Evolutionary conservation across 169 alveolate species (phyloP).

Genomic region (Plasmodium ovale): DNA sequence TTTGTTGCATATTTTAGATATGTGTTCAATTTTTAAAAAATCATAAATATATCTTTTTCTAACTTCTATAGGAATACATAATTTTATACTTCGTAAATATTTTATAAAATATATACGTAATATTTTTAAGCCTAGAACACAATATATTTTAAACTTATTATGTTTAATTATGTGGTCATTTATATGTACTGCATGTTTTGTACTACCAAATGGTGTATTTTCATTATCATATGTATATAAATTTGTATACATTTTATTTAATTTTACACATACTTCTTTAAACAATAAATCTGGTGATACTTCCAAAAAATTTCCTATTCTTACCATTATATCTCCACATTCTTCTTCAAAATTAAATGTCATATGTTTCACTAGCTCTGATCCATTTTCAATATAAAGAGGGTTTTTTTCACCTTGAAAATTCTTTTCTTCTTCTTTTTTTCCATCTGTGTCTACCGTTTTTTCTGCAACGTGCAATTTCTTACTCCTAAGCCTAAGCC

Average conservation of each 20-base stretch:
- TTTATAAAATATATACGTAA: constrained; percentile 33
- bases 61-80: constrained; percentile 83
- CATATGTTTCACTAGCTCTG: constrained; percentile 34
- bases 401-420: too few relatives aligned
- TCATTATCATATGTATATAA: constrained; percentile 61
- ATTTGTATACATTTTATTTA: constrained; percentile 52
- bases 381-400: constrained; percentile 9
- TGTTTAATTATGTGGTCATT: constrained; percentile 41
- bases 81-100: constrained; percentile 56
- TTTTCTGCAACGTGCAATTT: too few relatives aligned
- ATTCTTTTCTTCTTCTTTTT: too few relatives aligned
- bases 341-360: constrained; percentile 55
- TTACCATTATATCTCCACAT: constrained; percentile 56
- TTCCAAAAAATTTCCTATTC: constrained; percentile 63
- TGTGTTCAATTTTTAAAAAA: constrained; percentile 70
- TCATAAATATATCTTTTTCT: constrained; percentile 78
- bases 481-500: too few relatives aligned
- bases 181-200: constrained; percentile 55
- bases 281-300: constrained; percentile 60
- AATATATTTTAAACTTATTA: constrained; percentile 66
- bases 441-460: too few relatives aligned
- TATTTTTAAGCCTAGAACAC: constrained; percentile 61
- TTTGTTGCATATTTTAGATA: constrained; percentile 73
- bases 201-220: constrained; percentile 44
- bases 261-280: constrained; percentile 67